These are phyloP conservation scores for Margaritispora aquatica DNA, from an alignment of 495 filamentous ascomycete species.

Conservation along the genomic window DNA sequence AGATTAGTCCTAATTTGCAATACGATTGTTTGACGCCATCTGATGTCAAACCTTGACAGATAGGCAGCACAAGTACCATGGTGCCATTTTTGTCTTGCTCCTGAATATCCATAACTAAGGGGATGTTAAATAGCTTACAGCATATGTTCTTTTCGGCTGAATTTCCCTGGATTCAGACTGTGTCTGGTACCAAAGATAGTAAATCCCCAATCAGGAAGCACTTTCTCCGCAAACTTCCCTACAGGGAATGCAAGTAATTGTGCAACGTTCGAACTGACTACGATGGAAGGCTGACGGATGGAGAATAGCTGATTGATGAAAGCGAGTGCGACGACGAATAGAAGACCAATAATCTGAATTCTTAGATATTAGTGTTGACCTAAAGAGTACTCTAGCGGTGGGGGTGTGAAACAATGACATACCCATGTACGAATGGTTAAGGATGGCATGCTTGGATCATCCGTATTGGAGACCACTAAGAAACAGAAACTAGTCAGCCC, in stretches of 20 bases:
- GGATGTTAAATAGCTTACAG: background rate
- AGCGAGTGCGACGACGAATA: conserved; percentile 57
- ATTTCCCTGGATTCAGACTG: background rate
- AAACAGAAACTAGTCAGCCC: too few species aligned
- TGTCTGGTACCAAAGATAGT: background rate
- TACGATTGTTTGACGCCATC: too few species aligned
- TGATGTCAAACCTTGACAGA: too few species aligned
- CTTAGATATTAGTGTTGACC: background rate
- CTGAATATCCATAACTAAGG: too few species aligned
- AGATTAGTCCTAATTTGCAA: too few species aligned
- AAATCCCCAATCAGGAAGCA: conserved; percentile 2
- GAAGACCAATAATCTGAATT: conserved; percentile 43
- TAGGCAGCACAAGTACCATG: too few species aligned
- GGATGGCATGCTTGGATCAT: background rate
- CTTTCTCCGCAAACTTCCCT: background rate
- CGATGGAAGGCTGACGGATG: conserved; percentile 28
- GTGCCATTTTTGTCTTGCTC: too few species aligned
- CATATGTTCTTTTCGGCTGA: background rate
- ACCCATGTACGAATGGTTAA: background rate
- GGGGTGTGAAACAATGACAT: background rate
- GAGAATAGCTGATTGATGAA: conserved; percentile 65
- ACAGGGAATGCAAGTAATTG: background rate
- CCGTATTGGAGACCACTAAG: background rate
- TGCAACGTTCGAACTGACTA: background rate
- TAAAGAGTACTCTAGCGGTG: background rate